A percentile compares a stretch with the other conserved stretches of the same genome.
These are phyloP conservation scores for Candida vaughaniae DNA, from an alignment of 805 yeast species.

Conservation along the genomic window DNA sequence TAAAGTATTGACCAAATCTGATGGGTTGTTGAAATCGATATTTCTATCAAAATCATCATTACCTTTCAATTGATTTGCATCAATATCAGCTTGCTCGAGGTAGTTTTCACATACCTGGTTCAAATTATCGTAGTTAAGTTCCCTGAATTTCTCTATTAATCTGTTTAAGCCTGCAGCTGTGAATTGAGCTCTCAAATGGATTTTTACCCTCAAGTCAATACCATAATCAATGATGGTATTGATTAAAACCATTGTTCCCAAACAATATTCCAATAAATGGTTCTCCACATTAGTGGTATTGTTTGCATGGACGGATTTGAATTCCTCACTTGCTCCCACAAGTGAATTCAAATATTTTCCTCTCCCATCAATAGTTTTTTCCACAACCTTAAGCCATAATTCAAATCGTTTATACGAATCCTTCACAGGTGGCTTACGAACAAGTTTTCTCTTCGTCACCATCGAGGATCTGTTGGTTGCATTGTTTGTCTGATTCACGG, in stretches of 20 bases:
- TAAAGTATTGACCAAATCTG: slow-evolving; percentile 60
- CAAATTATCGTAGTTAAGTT: slow-evolving; percentile 56
- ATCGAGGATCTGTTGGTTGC: slow-evolving; percentile 31
- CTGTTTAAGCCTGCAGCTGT: slow-evolving; percentile 55
- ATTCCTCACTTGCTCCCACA: slow-evolving; percentile 90
- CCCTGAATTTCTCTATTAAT: slow-evolving; percentile 51
- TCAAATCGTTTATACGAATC: slow-evolving; percentile 53
- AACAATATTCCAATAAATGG: slow-evolving; percentile 66
- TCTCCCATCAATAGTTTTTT: slow-evolving; percentile 72
- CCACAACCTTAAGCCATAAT: slow-evolving; percentile 69
- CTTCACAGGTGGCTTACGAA: slow-evolving; percentile 35
- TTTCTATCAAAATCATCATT: slow-evolving; percentile 36
- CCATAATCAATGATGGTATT: slow-evolving; percentile 59
- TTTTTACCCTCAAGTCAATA: slow-evolving; percentile 44
- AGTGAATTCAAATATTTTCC: slow-evolving; percentile 82
- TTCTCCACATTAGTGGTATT: slow-evolving; percentile 49
- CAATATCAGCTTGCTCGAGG: slow-evolving; percentile 54
- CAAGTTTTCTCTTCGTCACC: slow-evolving; percentile 29
- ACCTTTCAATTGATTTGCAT: slow-evolving; percentile 45
- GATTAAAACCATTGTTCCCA: slow-evolving; percentile 67
- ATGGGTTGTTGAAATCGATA: slow-evolving; percentile 67
- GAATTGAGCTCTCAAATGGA: slow-evolving; percentile 59
- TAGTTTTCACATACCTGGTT: slow-evolving; percentile 66
- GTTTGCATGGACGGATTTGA: slow-evolving; percentile 46
- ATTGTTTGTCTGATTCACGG: background rate